Evolutionary conservation across 164 flowering plant genomes (phyloP), one percentile per base, ranked within the genome.

Genomic region (Amborella trichopoda): DNA sequence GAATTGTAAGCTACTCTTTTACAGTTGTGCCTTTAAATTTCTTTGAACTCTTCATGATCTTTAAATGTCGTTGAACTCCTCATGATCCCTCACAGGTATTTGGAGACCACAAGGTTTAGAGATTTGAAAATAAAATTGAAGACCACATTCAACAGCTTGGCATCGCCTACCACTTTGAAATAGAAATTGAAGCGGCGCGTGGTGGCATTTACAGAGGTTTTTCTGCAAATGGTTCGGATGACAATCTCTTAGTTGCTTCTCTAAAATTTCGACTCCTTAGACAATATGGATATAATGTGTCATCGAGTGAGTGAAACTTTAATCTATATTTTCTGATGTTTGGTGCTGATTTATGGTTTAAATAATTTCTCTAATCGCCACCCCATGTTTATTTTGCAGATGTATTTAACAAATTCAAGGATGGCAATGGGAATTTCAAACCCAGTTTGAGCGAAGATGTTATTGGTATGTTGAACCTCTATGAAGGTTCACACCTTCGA

Each of bases 401-500:
- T 49, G 46, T 62, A 20, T 71, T 71, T 39, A 39, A 18, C 32
- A 60, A 34, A 18, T 75, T 69, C 62, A 62, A 22, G 48, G 68
- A 55, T 49, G 22, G 52, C 3, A 36, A 71, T 1, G 70, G 67
- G 32, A 59, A 46, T 3, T 66, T 74, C 36, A 42, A 42, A 27
- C 4, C 21, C 20, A 18, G 27, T 18, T 26, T 56, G 28, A 30
- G 23, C 1, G 27, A 45, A 25, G 67, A 67, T 41, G 32, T 55
- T 6, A 49, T 17, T 23, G 72, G 70, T 18, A 20, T 67, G 26
- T 48, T 64, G 46, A 50, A 55, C 24, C 32, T 73, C 18, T 69
- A 58, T 40, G 74, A 69, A 54, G 68, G 70, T 4, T 47, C 71
- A 48, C 49, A 51, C 6, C 47, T 67, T 21, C 49, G 60, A 18